Evolutionary conservation across 257 asterid species (phyloP), one percentile per base, ranked within the genome.

Genomic region (Primulina huaijiensis): DNA sequence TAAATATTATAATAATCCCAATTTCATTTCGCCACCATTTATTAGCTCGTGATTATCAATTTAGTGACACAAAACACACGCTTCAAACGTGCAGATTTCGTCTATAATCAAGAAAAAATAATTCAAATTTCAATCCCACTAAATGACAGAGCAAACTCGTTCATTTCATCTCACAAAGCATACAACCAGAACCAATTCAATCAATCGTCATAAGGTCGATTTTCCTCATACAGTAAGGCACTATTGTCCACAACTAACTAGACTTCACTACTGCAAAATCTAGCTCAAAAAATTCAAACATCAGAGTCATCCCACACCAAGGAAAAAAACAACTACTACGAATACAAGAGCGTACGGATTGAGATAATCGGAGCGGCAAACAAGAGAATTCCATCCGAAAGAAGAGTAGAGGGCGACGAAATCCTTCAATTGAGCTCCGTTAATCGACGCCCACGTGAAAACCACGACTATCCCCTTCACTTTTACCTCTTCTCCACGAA

Each of bases 341-440:
- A 72, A 17, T 2, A 23, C 30, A 60, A 33, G 52, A 77, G 76
- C 84, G 20, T 82, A 92, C 98, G 88, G 85, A 65, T 90, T 89
- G 67, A 86, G 84, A 70, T 85, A 86, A 82, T 89, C 94, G 65
- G 98, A 80, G 75, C 90, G 88, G 78, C 91, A 88, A 66, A 88
- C 90, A 27, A 92, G 88, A 61, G 86, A 87, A 62, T 72, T 80
- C 92, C 96, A 92, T n/a, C 96, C 97, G 65, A 88, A 83, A 40
- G 92, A 86, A 43, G 92, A 84, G 73, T 83, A 92, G 21, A 92
- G 83, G 50, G 75, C 68, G 20, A 80, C 33, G 72, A 80, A 81
- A 64, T 79, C 82, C 77, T 80, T 75, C 82, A 89, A 81, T 57
- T 81, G 89, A 56, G 66, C 75, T 62, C 88, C 92, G 27, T 52